Conservation (phyloP, 2,329 filamentous ascomycete genomes). For the Neonectria sp. region DNA sequence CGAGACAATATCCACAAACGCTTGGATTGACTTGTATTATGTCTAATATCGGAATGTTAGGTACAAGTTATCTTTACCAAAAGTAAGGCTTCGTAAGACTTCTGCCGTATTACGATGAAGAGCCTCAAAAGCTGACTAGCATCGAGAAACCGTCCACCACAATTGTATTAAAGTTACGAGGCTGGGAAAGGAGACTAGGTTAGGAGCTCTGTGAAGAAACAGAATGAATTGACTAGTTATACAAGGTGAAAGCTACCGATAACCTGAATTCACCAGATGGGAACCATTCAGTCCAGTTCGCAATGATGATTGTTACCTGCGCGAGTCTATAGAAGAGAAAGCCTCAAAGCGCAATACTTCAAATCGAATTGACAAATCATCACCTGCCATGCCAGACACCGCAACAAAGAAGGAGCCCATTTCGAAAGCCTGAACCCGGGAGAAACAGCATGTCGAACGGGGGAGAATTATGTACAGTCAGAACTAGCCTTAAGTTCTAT, state of each 20-base stretch:
- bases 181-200: neutral
- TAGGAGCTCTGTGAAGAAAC: conserved; percentile 14
- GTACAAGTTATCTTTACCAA: too few species aligned
- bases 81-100: neutral
- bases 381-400: conserved; percentile 52
- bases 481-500: conserved; percentile 66
- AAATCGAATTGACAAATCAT: conserved; percentile 45
- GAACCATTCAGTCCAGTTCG: conserved; percentile 42
- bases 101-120: neutral
- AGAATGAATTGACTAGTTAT: conserved; percentile 45
- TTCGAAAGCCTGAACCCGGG: conserved; percentile 45
- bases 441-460: conserved; percentile 41
- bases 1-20: neutral
- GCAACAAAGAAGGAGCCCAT: conserved; percentile 41
- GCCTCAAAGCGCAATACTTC: conserved; percentile 49
- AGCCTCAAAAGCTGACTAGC: neutral
- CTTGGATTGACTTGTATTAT: neutral
- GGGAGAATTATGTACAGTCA: conserved; percentile 46
- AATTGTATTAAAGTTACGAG: neutral
- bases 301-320: conserved; percentile 52
- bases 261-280: conserved; percentile 35
- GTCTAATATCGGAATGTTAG: neutral
- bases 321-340: conserved; percentile 53
- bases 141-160: neutral
- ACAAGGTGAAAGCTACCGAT: conserved; percentile 39